phyloP scores from a whole-genome alignment of 176 grass and related monocot genomes.

The Bolboschoenus planiculmis region DNA sequence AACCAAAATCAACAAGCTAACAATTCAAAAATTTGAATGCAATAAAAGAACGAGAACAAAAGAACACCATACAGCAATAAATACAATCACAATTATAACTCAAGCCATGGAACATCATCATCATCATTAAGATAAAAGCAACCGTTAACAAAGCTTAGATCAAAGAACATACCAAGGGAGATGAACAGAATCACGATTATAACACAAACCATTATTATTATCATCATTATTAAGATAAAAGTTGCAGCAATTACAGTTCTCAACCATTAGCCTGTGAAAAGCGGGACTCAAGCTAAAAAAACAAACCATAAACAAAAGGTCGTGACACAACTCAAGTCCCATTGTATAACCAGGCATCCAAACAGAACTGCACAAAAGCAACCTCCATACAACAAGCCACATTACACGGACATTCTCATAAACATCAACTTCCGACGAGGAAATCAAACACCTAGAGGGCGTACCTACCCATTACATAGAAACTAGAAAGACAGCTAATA shows the following conservation, averaged over 20 bases:
- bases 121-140: too few relatives aligned
- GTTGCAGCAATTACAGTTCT: constrained; percentile 65
- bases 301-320: constrained; percentile 59
- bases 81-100: neutral
- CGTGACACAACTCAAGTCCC: constrained; percentile 55
- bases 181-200: neutral
- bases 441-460: constrained; percentile 33
- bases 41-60: neutral
- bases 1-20: neutral
- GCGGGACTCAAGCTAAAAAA: constrained; percentile 56
- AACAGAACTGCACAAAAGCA: constrained; percentile 55
- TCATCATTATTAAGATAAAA: constrained; percentile 16
- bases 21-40: neutral
- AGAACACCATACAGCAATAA: neutral
- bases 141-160: neutral
- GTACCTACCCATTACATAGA: constrained; percentile 21
- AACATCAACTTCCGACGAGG: constrained; percentile 19
- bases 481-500: constrained; percentile 13
- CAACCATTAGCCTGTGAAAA: constrained; percentile 60
- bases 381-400: constrained; percentile 25
- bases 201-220: constrained; percentile 9
- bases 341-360: constrained; percentile 42
- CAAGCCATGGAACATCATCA: neutral
- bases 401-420: constrained; percentile 22
- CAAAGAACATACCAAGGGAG: neutral